Percentiles rank a stretch among this genome's conserved stretches.
These are phyloP conservation scores for Psilocybe tampanensis DNA, from an alignment of 768 basidiomycete species.

Conservation along the genomic window DNA sequence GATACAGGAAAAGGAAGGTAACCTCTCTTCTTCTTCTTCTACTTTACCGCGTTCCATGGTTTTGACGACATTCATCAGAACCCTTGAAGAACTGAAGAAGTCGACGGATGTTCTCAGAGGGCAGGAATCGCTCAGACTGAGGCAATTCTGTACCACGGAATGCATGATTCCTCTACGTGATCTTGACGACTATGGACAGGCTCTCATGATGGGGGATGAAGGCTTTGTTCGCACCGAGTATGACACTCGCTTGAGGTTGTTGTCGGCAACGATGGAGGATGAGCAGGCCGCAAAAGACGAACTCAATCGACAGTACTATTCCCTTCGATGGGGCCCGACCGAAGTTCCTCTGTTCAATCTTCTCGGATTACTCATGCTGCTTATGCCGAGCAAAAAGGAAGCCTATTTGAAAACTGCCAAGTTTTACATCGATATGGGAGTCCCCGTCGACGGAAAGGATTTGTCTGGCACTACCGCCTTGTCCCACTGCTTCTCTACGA, in stretches of 20 bases:
- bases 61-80: slow-evolving; percentile 13
- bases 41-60: not conserved
- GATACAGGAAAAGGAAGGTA: slow-evolving; percentile 28
- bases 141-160: slow-evolving; percentile 34
- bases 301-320: slow-evolving; percentile 32
- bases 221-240: slow-evolving; percentile 28
- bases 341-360: slow-evolving; percentile 40
- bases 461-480: slow-evolving; percentile 43
- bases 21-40: not conserved
- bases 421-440: slow-evolving; percentile 35
- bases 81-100: slow-evolving; percentile 31
- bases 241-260: slow-evolving; percentile 18
- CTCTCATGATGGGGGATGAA: slow-evolving; percentile 28
- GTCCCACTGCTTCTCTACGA: slow-evolving; percentile 41
- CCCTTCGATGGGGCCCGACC: slow-evolving; percentile 42
- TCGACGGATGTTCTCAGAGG: slow-evolving; percentile 35
- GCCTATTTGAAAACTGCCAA: slow-evolving; percentile 32
- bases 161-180: slow-evolving; percentile 37
- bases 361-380: slow-evolving; percentile 30
- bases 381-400: slow-evolving; percentile 22
- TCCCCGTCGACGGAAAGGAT: slow-evolving; percentile 40
- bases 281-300: slow-evolving; percentile 12
- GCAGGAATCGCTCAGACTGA: slow-evolving; percentile 38
- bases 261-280: not conserved
- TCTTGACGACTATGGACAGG: slow-evolving; percentile 33